Percentiles rank a stretch among this genome's conserved stretches.
These are phyloP conservation scores for Sphenostylis stenocarpa DNA, from an alignment of 306 rosid genomes.

Conservation along the genomic window DNA sequence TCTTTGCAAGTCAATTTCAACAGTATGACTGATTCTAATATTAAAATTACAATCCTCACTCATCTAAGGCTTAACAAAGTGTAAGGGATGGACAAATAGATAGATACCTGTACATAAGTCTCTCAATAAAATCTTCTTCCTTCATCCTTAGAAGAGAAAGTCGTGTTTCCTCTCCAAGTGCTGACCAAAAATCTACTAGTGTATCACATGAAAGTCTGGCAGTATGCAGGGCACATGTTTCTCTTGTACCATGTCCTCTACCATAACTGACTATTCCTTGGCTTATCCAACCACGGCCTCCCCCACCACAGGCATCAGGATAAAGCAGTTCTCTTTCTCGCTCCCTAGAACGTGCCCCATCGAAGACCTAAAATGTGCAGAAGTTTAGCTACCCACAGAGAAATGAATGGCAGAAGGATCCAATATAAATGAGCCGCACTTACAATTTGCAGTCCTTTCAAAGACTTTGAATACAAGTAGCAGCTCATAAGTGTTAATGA, in stretches of 20 bases:
- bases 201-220: constrained; percentile 98
- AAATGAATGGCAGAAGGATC: not conserved
- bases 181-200: constrained; percentile 97
- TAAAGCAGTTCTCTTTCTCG: constrained; percentile 96
- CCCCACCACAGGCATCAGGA: constrained; percentile 99
- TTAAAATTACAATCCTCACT: constrained; percentile 34
- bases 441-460: constrained; percentile 87
- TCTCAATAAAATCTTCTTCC: constrained; percentile 98
- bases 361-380: constrained; percentile 74
- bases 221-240: constrained; percentile 96
- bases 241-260: constrained; percentile 96
- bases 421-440: constrained; percentile 33
- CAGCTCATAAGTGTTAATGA: constrained; percentile 86
- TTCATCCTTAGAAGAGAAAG: constrained; percentile 96
- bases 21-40: constrained; percentile 20
- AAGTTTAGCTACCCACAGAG: constrained; percentile 32
- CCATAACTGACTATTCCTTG: constrained; percentile 89
- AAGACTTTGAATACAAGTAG: constrained; percentile 75
- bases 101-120: constrained; percentile 97
- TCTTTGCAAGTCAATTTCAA: constrained; percentile 30
- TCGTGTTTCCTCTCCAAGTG: constrained; percentile 95
- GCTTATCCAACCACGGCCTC: constrained; percentile 99
- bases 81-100: constrained; percentile 36
- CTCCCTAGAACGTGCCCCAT: constrained; percentile 95
- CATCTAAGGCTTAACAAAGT: constrained; percentile 37